Conservation (phyloP, 768 basidiomycete species). For the Kwoniella botswanensis region DNA sequence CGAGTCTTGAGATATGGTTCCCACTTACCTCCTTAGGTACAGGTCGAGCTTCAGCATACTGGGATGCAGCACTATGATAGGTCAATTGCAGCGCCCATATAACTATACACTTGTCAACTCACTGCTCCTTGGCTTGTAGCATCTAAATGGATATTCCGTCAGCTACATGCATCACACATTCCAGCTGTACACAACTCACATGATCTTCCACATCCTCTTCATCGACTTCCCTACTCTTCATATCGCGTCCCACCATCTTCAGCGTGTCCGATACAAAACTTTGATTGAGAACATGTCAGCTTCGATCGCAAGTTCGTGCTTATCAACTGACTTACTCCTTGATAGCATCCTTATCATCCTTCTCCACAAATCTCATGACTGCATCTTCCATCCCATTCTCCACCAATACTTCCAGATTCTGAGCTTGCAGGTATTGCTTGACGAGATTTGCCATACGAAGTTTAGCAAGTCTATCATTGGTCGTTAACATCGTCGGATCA, state of each 20-base stretch:
- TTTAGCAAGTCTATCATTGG: slow-evolving; percentile 63
- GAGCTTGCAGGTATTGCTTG: slow-evolving; percentile 85
- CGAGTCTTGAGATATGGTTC: background rate
- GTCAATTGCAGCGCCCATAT: background rate
- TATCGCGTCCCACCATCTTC: slow-evolving; percentile 48
- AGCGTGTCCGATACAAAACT: slow-evolving; percentile 60
- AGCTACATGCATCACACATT: slow-evolving; percentile 28
- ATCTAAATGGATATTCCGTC: slow-evolving; percentile 33
- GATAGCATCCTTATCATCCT: slow-evolving; percentile 94
- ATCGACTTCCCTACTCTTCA: slow-evolving; percentile 47
- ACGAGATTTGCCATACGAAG: slow-evolving; percentile 88
- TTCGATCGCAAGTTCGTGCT: background rate
- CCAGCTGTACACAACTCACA: slow-evolving; percentile 34
- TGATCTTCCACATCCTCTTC: slow-evolving; percentile 58
- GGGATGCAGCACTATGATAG: slow-evolving; percentile 30
- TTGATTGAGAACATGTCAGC: background rate
- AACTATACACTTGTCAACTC: slow-evolving; percentile 17
- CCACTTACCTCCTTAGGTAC: slow-evolving; percentile 56
- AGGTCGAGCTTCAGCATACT: slow-evolving; percentile 54
- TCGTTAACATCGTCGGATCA: slow-evolving; percentile 57
- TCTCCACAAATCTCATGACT: slow-evolving; percentile 93
- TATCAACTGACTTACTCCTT: slow-evolving; percentile 66
- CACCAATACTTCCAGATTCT: slow-evolving; percentile 87
- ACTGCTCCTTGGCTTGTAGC: slow-evolving; percentile 52
- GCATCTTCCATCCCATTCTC: slow-evolving; percentile 92